Evolutionary conservation across 2,329 filamentous ascomycete species (phyloP), one percentile per base, ranked within the genome.

Genomic region (Teratosphaeria destructans): DNA sequence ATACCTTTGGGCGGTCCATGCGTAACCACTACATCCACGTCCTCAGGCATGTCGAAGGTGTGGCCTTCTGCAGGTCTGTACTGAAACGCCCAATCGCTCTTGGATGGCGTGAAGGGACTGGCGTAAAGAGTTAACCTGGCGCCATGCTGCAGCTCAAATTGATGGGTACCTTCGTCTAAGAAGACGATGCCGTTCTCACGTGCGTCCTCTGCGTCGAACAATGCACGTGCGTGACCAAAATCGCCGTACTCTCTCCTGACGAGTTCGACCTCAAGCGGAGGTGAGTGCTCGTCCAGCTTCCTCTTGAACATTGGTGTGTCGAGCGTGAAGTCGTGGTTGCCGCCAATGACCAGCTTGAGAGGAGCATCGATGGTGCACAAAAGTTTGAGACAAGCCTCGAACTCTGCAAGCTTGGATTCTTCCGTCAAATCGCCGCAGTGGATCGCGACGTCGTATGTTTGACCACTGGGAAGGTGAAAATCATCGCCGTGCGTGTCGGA

Each of bases 71-170:
- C 68, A 0, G 77, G 76, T 27, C 74, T 71, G 66, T 84, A 85
- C 5, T 74, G 75, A 66, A 83, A 85, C 78, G 82, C 78, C 27
- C 78, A 82, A 59, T 75, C 65, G 62, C 72, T 78, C 64, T 81
- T 78, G 2, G 73, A 75, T 0, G 82, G 81, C 60, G 79, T 78
- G 63, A 79, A 84, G 0, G 78, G 77, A 3, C 76, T 78, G 11
- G 80, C 78, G 62, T 82, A 85, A 26, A 84, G 63, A 1, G 74
- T 79, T 57, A 84, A 71, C 34, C 64, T 68, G 0, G 78, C 78
- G 0, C 81, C 81, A 60, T 77, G 79, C 4, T 64, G 71, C 5
- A 84, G 66, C 2, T 58, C 69, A 64, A 83, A 81, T 1, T 64
- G 67, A 61, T 77, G 70, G 1, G 71, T 69, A 11, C 81, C 82